Percentiles rank a stretch among this genome's conserved stretches.
phyloP scores from a whole-genome alignment of 2,329 filamentous ascomycete species.

The Westerdykella sp. region DNA sequence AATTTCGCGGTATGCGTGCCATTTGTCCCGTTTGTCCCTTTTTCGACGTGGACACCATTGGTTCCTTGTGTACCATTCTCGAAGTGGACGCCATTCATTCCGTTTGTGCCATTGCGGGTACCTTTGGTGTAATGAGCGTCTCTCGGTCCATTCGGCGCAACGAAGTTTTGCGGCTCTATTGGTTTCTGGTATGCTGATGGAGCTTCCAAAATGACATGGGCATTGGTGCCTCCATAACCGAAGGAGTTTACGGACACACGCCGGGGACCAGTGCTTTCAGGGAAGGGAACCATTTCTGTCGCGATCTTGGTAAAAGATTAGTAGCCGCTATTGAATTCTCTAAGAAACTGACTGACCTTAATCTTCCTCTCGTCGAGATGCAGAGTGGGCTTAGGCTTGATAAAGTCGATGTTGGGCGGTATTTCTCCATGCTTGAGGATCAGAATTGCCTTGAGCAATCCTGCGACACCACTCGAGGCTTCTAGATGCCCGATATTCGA shows the following conservation, averaged over 20 bases:
- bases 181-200: neutral
- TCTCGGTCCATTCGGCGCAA: too few relatives aligned
- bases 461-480: constrained; percentile 28
- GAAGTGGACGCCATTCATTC: too few relatives aligned
- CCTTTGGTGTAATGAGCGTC: too few relatives aligned
- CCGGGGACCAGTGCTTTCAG: constrained; percentile 1
- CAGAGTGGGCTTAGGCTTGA: constrained; percentile 2
- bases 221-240: constrained; percentile 22
- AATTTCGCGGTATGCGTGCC: too few relatives aligned
- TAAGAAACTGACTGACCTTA: constrained; percentile 2
- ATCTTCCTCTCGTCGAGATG: too few relatives aligned
- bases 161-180: too few relatives aligned
- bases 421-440: constrained; percentile 30
- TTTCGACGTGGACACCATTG: too few relatives aligned
- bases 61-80: too few relatives aligned
- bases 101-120: too few relatives aligned
- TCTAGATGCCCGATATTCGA: constrained; percentile 38
- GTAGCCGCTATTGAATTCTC: too few relatives aligned
- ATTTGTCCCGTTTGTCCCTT: too few relatives aligned
- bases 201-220: constrained; percentile 16
- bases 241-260: constrained; percentile 16
- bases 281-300: neutral
- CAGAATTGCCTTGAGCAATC: constrained; percentile 31
- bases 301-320: constrained; percentile 3
- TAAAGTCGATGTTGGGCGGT: constrained; percentile 14